These are phyloP conservation scores for Ogataea hybrid DNA, from an alignment of 1,139 yeast species.

Conservation along the genomic window DNA sequence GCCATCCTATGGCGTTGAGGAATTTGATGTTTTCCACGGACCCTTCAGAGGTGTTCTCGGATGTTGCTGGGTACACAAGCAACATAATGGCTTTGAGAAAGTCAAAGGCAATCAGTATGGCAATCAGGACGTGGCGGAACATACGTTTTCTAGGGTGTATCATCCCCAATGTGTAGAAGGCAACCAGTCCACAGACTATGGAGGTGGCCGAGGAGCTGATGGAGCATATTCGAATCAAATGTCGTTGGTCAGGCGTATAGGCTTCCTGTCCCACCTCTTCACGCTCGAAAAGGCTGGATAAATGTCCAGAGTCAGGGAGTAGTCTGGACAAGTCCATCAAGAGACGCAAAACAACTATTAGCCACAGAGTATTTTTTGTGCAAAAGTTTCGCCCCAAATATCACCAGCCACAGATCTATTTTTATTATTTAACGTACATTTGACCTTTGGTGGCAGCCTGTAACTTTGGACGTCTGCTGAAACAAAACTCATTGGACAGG, in stretches of 20 bases:
- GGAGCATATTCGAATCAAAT: conserved; percentile 47
- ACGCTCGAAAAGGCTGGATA: conserved; percentile 1
- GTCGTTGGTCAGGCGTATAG: conserved; percentile 12
- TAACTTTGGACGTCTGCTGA: conserved; percentile 11
- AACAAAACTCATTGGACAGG: conserved; percentile 4
- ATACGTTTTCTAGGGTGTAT: conserved; percentile 61
- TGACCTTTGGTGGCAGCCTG: conserved; percentile 15
- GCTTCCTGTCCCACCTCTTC: not conserved
- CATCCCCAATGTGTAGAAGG: conserved; percentile 54
- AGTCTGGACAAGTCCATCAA: not conserved
- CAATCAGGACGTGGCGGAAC: conserved; percentile 71
- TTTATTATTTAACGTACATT: conserved; percentile 3
- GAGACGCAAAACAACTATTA: not conserved
- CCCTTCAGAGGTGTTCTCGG: conserved; percentile 46
- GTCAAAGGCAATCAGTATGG: conserved; percentile 67
- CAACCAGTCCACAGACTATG: conserved; percentile 50
- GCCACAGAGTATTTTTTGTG: conserved; percentile 1
- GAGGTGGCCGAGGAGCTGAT: conserved; percentile 59
- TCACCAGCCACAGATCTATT: conserved; percentile 1
- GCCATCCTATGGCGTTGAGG: conserved; percentile 78
- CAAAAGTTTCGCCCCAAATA: not conserved
- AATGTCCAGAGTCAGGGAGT: not conserved
- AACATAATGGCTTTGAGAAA: conserved; percentile 70
- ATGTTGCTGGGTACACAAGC: conserved; percentile 67
- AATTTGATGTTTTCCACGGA: conserved; percentile 44